Percentiles rank a stretch among this genome's conserved stretches.
Conservation (phyloP, 2,329 filamentous ascomycete species). For the Diaporthe sp. region DNA sequence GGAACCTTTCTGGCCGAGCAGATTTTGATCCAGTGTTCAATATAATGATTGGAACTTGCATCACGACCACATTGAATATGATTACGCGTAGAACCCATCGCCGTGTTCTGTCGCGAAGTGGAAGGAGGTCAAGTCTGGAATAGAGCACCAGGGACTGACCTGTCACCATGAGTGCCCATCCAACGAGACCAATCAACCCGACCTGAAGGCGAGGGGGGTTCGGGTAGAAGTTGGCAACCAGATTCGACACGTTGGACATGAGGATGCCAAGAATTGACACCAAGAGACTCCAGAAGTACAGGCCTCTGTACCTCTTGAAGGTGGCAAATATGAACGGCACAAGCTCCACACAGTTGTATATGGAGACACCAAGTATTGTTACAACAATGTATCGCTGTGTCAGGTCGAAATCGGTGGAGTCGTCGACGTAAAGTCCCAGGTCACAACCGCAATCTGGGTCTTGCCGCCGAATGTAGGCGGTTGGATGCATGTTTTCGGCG, state of each 20-base stretch:
- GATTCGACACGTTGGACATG: slow-evolving; percentile 7
- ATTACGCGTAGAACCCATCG: neutral
- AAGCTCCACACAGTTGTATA: slow-evolving; percentile 15
- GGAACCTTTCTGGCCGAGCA: neutral
- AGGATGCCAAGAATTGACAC: neutral
- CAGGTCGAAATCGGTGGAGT: neutral
- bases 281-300: slow-evolving; percentile 11
- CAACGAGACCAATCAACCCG: neutral
- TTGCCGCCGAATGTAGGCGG: neutral
- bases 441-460: neutral
- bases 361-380: neutral
- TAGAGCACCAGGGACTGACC: slow-evolving; percentile 7
- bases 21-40: neutral
- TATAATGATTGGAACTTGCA: neutral
- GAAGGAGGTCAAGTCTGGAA: slow-evolving; percentile 8
- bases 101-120: neutral
- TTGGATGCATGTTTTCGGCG: neutral
- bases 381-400: slow-evolving; percentile 1
- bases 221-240: neutral
- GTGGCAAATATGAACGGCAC: neutral
- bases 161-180: neutral
- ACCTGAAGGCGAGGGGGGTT: neutral
- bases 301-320: slow-evolving; percentile 1
- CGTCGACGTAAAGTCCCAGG: neutral
- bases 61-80: neutral